Base-by-base conservation (phyloP, 1,139 yeast genomes). In the Yamadazyma diospyri region DNA sequence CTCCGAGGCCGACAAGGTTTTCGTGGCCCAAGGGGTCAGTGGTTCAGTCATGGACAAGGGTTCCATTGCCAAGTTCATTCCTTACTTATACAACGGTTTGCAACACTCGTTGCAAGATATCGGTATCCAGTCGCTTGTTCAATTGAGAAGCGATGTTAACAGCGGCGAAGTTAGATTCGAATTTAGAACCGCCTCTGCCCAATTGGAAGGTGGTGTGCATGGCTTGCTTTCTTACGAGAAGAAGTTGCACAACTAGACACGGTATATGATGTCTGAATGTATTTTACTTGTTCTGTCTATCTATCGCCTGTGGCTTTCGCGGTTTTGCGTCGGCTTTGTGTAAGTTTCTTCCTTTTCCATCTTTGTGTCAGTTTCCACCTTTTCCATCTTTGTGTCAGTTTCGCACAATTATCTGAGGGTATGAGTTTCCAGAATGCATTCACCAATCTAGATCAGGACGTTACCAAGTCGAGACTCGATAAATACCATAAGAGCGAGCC, bases 31-130 rank as follows among this genome's bases (percentile, higher is more conserved):
- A 72, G 99, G 99, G 76, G 99, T 92, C 48, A 76, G 94, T 45
- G 99, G 99, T 53, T 75, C 95, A 34, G 99, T 92, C 51, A 81
- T 88, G 50, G 99, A 92, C 71, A 87, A 89, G 64, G 99, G 98
- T 53, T 88, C 97, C 25, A 75, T 92, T 58, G 78, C 80, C 61
- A 92, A 92, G 71, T 92, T 88, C 59, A 71, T 92, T 47, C 98
- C 98, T 45, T 92, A 92, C 73, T 72, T 92, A 63, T 82, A 72
- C 77, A 82, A 85, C 51, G 99, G 98, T 64, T 76, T 92, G 59
- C 97, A 92, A 75, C 99, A 92, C 65, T 89, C 98, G 59, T 84
- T 94, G 61, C 99, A 92, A 74, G 99, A 92, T 61, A 86, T 94
- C 63, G 99, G 99, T 67, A 81, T 84, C 44, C 55, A 59, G 51